phyloP scores from a whole-genome alignment of 148 eudicot species.

The Silene conica region DNA sequence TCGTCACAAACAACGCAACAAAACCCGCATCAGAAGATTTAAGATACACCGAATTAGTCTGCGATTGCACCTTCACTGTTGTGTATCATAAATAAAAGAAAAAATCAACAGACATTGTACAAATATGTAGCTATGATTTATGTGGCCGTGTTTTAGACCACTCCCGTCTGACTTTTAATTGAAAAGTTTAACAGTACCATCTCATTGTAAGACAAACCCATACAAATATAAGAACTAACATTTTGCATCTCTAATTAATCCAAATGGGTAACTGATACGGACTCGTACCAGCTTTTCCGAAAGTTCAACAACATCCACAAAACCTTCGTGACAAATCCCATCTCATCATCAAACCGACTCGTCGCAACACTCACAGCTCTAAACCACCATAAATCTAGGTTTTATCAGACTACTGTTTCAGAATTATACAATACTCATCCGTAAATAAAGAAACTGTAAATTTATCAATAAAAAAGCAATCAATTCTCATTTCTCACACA shows the following conservation, averaged over 20 bases:
- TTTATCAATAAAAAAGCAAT: too few species aligned
- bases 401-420: neutral
- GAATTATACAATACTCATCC: neutral
- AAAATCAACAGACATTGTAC: neutral
- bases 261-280: neutral
- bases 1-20: conserved; percentile 8
- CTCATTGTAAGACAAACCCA: neutral
- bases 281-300: neutral
- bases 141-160: neutral
- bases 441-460: too few species aligned
- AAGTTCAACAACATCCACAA: neutral
- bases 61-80: neutral
- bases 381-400: neutral
- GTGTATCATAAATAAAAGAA: neutral
- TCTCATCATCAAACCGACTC: neutral
- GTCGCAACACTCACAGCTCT: neutral
- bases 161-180: neutral
- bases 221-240: too few species aligned
- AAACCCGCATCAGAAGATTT: neutral
- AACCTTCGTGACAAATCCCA: neutral
- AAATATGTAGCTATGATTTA: too few species aligned
- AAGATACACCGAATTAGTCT: too few species aligned
- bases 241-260: neutral
- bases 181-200: neutral
- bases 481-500: too few species aligned